Evolutionary conservation across 225 moss, liverwort and hornwort species (phyloP), one percentile per base, ranked within the genome.

Genomic region (Physcomitrellopsis africana): DNA sequence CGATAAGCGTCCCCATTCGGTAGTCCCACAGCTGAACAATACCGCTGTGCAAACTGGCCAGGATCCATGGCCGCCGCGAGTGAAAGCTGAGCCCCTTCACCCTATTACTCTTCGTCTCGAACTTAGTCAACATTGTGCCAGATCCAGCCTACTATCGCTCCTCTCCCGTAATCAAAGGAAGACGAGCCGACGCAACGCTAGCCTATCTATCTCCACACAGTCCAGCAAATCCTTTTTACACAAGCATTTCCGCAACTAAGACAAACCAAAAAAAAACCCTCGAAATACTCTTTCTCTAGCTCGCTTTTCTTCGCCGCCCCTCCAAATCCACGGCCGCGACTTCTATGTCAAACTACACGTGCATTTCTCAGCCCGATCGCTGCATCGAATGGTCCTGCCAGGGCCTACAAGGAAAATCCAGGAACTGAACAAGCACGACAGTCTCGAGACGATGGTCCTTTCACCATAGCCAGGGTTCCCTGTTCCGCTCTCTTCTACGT

Each of bases 1-100:
- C 96, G 69, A 96, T 96, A 76, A 96, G 88, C n/a, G 96, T 96
- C 67, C 96, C 96, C 96, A 96, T 96, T 13, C 96, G 89, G 65
- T 96, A 96, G 72, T 96, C 96, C 96, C 96, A 96, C 70, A 96
- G 86, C 90, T 96, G 96, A 78, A 96, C 92, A 47, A 96, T 92
- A 42, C 96, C 96, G 53, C 96, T 96, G 79, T 96, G 96, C 85
- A 96, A 86, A 76, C 96, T 96, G 67, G 96, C 94, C 69, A 96
- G 88, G 75, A 96, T 96, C 96, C 96, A 96, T 77, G 96, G 96
- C 75, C 96, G 91, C 65, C 94, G 89, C 72, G 96, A 94, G 78
- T 96, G 96, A 68, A 96, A 96, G 81, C 96, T 96, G 75, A 96
- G 80, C 63, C 96, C 96, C 88, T 96, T 96, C 86, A 96, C 96